These are phyloP conservation scores for Lachancea sp. DNA, from an alignment of 805 yeast genomes.

Conservation along the genomic window DNA sequence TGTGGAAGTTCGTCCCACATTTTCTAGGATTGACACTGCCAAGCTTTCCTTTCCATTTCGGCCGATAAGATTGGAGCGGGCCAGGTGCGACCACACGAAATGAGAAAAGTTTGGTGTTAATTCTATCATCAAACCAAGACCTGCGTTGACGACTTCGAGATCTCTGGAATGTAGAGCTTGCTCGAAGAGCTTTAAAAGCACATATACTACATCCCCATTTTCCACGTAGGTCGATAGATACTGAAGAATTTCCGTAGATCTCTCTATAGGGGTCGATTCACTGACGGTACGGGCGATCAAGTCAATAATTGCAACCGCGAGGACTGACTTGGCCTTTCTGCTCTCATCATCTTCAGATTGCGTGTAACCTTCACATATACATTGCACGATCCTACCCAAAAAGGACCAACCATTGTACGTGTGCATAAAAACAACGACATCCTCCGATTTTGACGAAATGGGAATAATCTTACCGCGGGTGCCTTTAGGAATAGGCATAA, in stretches of 20 bases:
- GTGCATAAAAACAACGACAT: constrained; percentile 58
- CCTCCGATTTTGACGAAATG: constrained; percentile 33
- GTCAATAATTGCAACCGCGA: constrained; percentile 44
- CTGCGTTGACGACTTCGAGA: constrained; percentile 38
- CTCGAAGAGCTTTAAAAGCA: constrained; percentile 61
- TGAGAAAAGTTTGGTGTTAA: constrained; percentile 47
- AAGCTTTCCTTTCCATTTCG: constrained; percentile 59
- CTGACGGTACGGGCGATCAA: constrained; percentile 44
- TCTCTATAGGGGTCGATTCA: constrained; percentile 33
- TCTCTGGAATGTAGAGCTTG: constrained; percentile 55
- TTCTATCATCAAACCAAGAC: constrained; percentile 45
- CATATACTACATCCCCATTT: constrained; percentile 54
- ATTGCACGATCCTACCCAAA: constrained; percentile 71
- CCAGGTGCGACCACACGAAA: constrained; percentile 74
- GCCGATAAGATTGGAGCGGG: constrained; percentile 59
- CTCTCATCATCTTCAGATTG: constrained; percentile 31
- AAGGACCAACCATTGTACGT: constrained; percentile 83
- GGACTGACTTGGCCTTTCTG: constrained; percentile 34
- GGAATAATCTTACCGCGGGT: constrained; percentile 71
- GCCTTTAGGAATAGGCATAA: constrained; percentile 43
- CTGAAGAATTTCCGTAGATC: constrained; percentile 37
- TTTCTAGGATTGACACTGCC: constrained; percentile 54
- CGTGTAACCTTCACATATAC: constrained; percentile 34
- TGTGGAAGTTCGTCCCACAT: constrained; percentile 66
- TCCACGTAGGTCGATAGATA: constrained; percentile 40